Evolutionary conservation across 768 basidiomycete genomes (phyloP).

Genomic region (Russula ochroleuca): DNA sequence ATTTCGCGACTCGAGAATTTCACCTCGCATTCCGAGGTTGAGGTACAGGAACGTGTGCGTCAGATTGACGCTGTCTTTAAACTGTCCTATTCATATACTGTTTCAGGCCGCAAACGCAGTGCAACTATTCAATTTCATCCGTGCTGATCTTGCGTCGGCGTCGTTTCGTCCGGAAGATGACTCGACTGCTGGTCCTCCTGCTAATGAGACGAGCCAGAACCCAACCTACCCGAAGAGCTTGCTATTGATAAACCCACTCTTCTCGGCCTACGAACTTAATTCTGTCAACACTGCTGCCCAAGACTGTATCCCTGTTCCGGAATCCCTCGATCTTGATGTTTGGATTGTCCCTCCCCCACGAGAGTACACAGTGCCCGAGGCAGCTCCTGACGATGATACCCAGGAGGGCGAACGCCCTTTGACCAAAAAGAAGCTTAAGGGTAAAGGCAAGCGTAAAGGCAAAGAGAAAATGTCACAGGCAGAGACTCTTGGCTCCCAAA

Average conservation of each 20-base stretch:
- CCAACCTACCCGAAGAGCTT: slow-evolving; percentile 83
- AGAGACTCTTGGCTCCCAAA: slow-evolving; percentile 30
- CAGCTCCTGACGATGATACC: slow-evolving; percentile 38
- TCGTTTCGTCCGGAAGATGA: slow-evolving; percentile 44
- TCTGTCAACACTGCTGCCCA: slow-evolving; percentile 81
- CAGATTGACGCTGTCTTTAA: not conserved
- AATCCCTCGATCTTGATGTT: slow-evolving; percentile 77
- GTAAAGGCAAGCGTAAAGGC: slow-evolving; percentile 45
- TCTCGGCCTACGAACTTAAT: slow-evolving; percentile 73
- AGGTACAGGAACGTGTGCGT: slow-evolving; percentile 88
- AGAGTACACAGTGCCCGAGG: slow-evolving; percentile 35
- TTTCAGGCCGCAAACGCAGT: slow-evolving; percentile 74
- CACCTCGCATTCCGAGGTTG: slow-evolving; percentile 61
- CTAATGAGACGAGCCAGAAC: slow-evolving; percentile 34
- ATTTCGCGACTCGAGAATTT: slow-evolving; percentile 57
- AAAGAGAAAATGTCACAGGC: slow-evolving; percentile 40
- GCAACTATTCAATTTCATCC: slow-evolving; percentile 71
- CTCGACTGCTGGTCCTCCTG: slow-evolving; percentile 38
- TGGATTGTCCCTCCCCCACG: slow-evolving; percentile 73
- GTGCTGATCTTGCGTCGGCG: slow-evolving; percentile 59
- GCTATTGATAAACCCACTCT: slow-evolving; percentile 78
- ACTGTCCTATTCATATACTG: slow-evolving; percentile 11
- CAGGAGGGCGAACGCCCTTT: slow-evolving; percentile 30
- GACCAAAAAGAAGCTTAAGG: slow-evolving; percentile 37
- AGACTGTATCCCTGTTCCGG: slow-evolving; percentile 73